These are phyloP conservation scores for Diutina mesorugosa DNA, from an alignment of 1,139 yeast species.

Conservation along the genomic window DNA sequence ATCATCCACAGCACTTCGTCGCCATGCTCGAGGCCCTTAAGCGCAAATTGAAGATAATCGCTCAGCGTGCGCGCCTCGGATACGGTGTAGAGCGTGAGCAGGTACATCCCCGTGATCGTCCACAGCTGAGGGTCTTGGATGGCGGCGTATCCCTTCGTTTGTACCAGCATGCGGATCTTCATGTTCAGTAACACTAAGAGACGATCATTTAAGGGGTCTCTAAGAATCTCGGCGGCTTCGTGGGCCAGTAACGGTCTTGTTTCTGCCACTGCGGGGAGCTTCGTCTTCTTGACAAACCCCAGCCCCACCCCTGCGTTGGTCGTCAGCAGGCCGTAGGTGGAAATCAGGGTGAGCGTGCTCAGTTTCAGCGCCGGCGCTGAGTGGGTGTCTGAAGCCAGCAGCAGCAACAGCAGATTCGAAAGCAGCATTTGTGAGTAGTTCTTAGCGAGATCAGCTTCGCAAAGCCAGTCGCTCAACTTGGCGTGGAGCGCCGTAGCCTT, in stretches of 20 bases:
- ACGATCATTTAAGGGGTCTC: not conserved
- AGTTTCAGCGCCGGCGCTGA: not conserved
- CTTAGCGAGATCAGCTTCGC: not conserved
- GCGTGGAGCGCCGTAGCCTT: not conserved
- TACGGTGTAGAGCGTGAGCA: not conserved
- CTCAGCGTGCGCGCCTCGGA: not conserved
- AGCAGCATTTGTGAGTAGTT: not conserved
- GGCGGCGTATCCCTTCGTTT: not conserved
- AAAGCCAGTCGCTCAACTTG: not conserved
- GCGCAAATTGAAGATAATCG: not conserved
- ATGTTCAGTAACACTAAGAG: not conserved
- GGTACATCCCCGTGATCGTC: conserved; percentile 1
- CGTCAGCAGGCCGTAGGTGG: not conserved
- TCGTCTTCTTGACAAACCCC: not conserved
- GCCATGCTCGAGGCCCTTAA: not conserved
- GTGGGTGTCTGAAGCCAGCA: not conserved
- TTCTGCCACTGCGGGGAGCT: not conserved
- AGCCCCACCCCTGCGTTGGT: not conserved
- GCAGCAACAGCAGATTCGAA: not conserved
- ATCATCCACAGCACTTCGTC: conserved; percentile 20
- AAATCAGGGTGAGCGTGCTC: not conserved
- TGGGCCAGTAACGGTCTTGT: not conserved
- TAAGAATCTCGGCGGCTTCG: not conserved
- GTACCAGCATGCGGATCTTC: conserved; percentile 1
- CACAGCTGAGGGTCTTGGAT: conserved; percentile 1